These are phyloP conservation scores for Medicago ruthenica DNA, from an alignment of 306 rosid species.

Conservation along the genomic window DNA sequence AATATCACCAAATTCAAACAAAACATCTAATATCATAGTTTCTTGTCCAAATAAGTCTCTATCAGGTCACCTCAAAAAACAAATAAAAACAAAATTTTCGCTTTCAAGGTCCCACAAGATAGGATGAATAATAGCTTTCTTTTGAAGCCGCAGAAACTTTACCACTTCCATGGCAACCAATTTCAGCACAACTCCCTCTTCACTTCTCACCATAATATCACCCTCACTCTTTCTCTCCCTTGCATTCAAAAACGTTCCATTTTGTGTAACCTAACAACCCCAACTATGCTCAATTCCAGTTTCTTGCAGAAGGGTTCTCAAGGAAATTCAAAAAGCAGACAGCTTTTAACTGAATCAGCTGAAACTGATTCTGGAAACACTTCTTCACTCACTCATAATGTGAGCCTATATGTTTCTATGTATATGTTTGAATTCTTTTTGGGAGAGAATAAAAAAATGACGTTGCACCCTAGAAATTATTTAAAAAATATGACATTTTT, in stretches of 20 bases:
- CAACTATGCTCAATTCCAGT: constrained; percentile 33
- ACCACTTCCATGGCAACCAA: constrained; percentile 61
- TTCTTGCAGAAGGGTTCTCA: constrained; percentile 54
- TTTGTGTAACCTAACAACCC: constrained; percentile 18
- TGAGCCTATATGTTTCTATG: constrained; percentile 42
- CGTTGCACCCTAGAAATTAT: no score
- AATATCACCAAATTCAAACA: no score
- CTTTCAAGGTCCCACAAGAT: constrained; percentile 42
- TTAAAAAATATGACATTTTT: no score
- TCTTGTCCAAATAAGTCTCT: background rate
- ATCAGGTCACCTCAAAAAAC: background rate
- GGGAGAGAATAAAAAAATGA: no score
- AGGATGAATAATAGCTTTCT: background rate
- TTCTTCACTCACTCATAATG: constrained; percentile 59
- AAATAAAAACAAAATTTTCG: no score
- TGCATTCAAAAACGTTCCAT: constrained; percentile 14
- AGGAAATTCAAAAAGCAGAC: constrained; percentile 40
- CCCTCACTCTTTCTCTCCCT: constrained; percentile 39
- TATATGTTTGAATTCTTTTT: background rate
- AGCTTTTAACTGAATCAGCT: constrained; percentile 52
- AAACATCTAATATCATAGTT: no score
- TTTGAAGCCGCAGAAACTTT: background rate
- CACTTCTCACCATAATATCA: constrained; percentile 43
- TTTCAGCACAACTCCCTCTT: constrained; percentile 37
- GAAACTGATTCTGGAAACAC: constrained; percentile 53